Conservation (phyloP, 1,139 yeast genomes). For the Arxiozyma slooffiae region DNA sequence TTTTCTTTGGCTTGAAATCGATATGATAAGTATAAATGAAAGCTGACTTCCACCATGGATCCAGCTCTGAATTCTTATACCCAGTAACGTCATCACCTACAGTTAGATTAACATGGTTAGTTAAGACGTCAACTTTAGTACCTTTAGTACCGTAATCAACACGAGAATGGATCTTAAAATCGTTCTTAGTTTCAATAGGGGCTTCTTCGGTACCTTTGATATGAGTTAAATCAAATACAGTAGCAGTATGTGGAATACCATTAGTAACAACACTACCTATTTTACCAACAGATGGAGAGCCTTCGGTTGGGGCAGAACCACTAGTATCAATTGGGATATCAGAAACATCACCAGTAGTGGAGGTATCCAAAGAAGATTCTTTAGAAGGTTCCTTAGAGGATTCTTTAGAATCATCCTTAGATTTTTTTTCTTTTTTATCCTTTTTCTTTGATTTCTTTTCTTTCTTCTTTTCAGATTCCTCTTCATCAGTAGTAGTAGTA, state of each 20-base stretch:
- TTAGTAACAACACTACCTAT: neutral
- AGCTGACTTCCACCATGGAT: constrained; percentile 17
- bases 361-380: neutral
- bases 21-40: constrained; percentile 15
- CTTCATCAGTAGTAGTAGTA: neutral
- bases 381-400: neutral
- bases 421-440: constrained; percentile 1
- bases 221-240: constrained; percentile 7
- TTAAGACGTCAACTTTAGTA: constrained; percentile 15
- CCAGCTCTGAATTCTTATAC: constrained; percentile 2
- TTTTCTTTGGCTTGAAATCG: constrained; percentile 9
- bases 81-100: constrained; percentile 13
- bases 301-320: neutral
- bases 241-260: constrained; percentile 4
- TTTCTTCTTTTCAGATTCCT: neutral
- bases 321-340: neutral
- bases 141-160: constrained; percentile 19
- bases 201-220: constrained; percentile 3
- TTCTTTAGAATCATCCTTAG: neutral
- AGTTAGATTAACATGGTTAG: constrained; percentile 11
- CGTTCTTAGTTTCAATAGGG: constrained; percentile 5
- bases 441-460: constrained; percentile 1
- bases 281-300: neutral
- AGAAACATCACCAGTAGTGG: neutral
- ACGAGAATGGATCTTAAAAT: constrained; percentile 11